Conservation (phyloP, 2,329 filamentous ascomycete species). For the Aspergillaceae sp. region DNA sequence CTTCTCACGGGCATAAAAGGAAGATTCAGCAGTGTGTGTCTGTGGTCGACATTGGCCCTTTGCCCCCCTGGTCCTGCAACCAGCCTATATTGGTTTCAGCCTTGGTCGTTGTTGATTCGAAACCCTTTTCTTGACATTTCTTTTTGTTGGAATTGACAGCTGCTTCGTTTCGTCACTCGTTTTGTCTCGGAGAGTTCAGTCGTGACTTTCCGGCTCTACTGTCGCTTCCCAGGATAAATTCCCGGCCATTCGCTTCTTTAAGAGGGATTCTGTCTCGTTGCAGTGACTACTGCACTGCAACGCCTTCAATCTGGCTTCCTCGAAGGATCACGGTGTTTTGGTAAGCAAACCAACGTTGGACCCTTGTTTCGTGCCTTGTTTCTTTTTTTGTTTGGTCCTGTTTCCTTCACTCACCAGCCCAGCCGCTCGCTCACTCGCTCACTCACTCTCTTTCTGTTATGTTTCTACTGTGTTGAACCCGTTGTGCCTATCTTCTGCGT, state of each 20-base stretch:
- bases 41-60: not conserved
- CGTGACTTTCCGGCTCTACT: constrained; percentile 26
- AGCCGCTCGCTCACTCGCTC: not conserved
- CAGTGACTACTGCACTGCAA: constrained; percentile 34
- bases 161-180: constrained; percentile 34
- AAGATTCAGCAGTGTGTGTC: no score
- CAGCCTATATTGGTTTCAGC: constrained; percentile 22
- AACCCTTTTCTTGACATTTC: constrained; percentile 13
- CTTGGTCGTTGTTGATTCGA: constrained; percentile 28
- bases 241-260: constrained; percentile 41
- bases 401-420: no score
- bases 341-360: constrained; percentile 21
- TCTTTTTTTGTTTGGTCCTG: constrained; percentile 16
- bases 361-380: constrained; percentile 7
- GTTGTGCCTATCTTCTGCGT: no score
- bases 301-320: constrained; percentile 42
- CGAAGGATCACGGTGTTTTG: constrained; percentile 38
- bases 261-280: constrained; percentile 32
- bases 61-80: constrained; percentile 21
- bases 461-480: constrained; percentile 3
- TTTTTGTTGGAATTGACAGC: constrained; percentile 24
- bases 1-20: no score
- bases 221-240: constrained; percentile 34
- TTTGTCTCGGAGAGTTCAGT: constrained; percentile 35
- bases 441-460: constrained; percentile 2